phyloP scores from a whole-genome alignment of 2,329 filamentous ascomycete species.

The Leptographium lundbergii region DNA sequence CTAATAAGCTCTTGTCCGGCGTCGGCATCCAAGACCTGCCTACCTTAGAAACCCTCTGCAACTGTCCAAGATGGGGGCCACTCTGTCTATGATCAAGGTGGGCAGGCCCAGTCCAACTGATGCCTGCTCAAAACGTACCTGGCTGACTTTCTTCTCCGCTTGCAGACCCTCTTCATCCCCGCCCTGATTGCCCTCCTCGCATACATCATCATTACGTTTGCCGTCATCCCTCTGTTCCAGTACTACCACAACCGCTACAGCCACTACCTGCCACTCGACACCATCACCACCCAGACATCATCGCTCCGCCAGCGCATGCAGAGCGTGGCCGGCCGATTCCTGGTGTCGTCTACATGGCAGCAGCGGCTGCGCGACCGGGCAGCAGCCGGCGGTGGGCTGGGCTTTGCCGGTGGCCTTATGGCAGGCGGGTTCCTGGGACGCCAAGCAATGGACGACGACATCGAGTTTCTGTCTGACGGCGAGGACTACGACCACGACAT shows the following conservation, averaged over 20 bases:
- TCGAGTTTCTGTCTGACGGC: slow-evolving; percentile 23
- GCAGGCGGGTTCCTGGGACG: not conserved
- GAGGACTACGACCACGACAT: slow-evolving; percentile 32
- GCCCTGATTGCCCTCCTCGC: slow-evolving; percentile 57
- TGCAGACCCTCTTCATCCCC: slow-evolving; percentile 56
- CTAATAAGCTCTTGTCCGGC: not conserved
- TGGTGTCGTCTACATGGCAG: slow-evolving; percentile 37
- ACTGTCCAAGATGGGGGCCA: slow-evolving; percentile 19
- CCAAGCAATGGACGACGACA: slow-evolving; percentile 21
- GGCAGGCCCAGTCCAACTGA: not conserved
- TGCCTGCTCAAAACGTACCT: not conserved
- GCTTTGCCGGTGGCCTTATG: slow-evolving; percentile 8
- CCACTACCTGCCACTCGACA: slow-evolving; percentile 59
- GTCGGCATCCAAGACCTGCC: not conserved
- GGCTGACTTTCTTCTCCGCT: not conserved
- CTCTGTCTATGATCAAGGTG: slow-evolving; percentile 26
- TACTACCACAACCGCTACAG: slow-evolving; percentile 58
- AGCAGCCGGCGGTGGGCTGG: slow-evolving; percentile 14
- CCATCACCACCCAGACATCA: slow-evolving; percentile 44
- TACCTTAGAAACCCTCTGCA: too few species aligned
- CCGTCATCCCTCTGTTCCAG: slow-evolving; percentile 56
- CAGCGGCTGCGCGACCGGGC: slow-evolving; percentile 26
- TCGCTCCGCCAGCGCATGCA: slow-evolving; percentile 41
- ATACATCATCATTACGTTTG: slow-evolving; percentile 53
- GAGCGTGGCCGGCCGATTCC: slow-evolving; percentile 23